Percentiles rank a stretch among this genome's conserved stretches.
Conservation (phyloP, 208 protist species). For the Trypanosomatidae sp. region DNA sequence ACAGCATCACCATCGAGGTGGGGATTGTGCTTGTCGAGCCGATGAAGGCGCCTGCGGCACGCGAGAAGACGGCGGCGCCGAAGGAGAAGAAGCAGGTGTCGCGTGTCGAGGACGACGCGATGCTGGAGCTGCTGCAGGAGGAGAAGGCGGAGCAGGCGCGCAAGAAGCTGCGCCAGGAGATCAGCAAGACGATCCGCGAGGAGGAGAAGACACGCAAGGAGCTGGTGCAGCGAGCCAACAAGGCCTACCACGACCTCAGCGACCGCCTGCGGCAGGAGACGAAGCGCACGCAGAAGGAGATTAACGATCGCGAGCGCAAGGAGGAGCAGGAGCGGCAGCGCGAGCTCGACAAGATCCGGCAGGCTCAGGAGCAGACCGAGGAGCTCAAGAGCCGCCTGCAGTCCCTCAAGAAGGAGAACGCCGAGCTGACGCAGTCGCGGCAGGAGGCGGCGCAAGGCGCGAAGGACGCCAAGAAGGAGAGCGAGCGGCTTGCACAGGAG, state of each 20-base stretch:
- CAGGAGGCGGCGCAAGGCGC: conserved; percentile 57
- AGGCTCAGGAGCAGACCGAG: conserved; percentile 73
- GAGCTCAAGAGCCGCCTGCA: conserved; percentile 68
- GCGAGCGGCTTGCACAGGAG: conserved; percentile 57
- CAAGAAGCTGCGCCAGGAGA: conserved; percentile 83
- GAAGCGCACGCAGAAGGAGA: conserved; percentile 72
- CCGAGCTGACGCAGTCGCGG: conserved; percentile 51
- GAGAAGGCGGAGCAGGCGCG: conserved; percentile 69
- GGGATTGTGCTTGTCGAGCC: conserved; percentile 88
- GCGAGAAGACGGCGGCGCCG: conserved; percentile 42
- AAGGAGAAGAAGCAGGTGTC: conserved; percentile 66
- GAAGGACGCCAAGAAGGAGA: conserved; percentile 63
- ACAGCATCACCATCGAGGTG: conserved; percentile 90
- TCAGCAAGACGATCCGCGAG: conserved; percentile 75
- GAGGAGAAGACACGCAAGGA: conserved; percentile 89
- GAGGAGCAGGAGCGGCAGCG: conserved; percentile 83
- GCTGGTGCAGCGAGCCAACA: conserved; percentile 51
- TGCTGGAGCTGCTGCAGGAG: conserved; percentile 76
- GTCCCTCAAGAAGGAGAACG: conserved; percentile 61
- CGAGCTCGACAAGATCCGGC: conserved; percentile 72
- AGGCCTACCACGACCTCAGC: conserved; percentile 69
- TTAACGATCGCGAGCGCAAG: conserved; percentile 67
- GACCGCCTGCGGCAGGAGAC: conserved; percentile 74
- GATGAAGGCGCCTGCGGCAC: conserved; percentile 44
- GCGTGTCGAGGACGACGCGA: conserved; percentile 67